Evolutionary conservation across 805 yeast species (phyloP).

Genomic region (Cyberlindnera meyerae): DNA sequence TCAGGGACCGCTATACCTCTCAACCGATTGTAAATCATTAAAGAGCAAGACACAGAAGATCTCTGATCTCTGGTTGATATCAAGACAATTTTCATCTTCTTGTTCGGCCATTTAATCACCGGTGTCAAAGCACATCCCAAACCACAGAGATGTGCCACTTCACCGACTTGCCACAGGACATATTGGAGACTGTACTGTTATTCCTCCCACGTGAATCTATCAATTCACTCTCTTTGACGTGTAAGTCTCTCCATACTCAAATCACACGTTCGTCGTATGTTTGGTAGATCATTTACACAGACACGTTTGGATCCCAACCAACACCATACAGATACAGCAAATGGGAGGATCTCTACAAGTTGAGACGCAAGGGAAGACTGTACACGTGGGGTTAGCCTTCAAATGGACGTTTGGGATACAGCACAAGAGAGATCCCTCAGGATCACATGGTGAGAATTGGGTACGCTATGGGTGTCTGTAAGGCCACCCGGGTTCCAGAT

Average conservation of each 20-base stretch:
- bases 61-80: too few relatives aligned
- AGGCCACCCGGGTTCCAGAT: constrained; percentile 35
- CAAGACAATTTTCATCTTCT: too few relatives aligned
- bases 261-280: constrained; percentile 36
- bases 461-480: constrained; percentile 29
- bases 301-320: constrained; percentile 41
- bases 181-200: constrained; percentile 32
- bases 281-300: constrained; percentile 40
- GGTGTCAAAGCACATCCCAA: too few relatives aligned
- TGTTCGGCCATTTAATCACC: too few relatives aligned
- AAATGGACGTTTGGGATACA: constrained; percentile 45
- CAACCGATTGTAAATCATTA: too few relatives aligned
- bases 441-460: constrained; percentile 20
- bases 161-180: constrained; percentile 26
- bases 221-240: constrained; percentile 34
- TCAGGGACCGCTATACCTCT: too few relatives aligned
- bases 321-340: constrained; percentile 37
- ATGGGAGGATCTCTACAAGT: constrained; percentile 46
- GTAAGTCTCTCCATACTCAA: constrained; percentile 31
- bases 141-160: background rate
- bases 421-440: constrained; percentile 24
- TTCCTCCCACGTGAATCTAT: constrained; percentile 32
- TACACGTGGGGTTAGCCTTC: constrained; percentile 47
- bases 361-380: constrained; percentile 36
- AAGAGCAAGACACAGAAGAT: too few relatives aligned